Evolutionary conservation across 345 rosid species (phyloP).

Genomic region (Citrus trifoliata): DNA sequence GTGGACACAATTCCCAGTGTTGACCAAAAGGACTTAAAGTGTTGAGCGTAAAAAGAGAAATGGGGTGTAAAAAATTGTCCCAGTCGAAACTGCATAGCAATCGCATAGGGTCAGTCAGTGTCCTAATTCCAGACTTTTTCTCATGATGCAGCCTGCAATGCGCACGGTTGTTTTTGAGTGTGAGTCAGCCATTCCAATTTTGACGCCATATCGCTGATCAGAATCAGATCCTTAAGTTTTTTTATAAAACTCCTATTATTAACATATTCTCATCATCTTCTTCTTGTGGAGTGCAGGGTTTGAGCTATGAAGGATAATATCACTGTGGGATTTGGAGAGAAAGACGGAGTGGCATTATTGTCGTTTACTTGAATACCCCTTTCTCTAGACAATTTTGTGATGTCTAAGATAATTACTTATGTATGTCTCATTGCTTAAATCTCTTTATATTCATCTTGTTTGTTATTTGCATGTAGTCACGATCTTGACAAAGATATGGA

Average conservation of each 20-base stretch:
- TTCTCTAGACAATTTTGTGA: slow-evolving; percentile 13
- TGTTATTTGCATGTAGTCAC: background rate
- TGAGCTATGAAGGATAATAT: background rate
- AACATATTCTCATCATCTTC: background rate
- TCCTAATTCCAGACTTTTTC: slow-evolving; percentile 3
- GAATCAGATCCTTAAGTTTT: too few relatives aligned
- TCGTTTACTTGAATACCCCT: background rate
- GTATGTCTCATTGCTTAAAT: background rate
- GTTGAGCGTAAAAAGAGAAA: background rate
- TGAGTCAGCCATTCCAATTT: background rate
- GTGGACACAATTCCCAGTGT: slow-evolving; percentile 50
- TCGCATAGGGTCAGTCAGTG: slow-evolving; percentile 1
- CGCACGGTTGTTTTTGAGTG: slow-evolving; percentile 15
- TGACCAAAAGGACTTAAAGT: slow-evolving; percentile 29
- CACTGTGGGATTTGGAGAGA: background rate
- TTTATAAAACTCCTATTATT: background rate
- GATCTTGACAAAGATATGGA: slow-evolving; percentile 21
- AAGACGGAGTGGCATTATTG: background rate
- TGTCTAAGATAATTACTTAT: background rate
- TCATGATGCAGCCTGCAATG: slow-evolving; percentile 10
- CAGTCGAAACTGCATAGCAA: slow-evolving; percentile 1
- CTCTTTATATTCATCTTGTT: background rate
- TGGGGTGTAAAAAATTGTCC: background rate
- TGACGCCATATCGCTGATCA: background rate
- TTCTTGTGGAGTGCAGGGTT: background rate